Evolutionary conservation across 1,284 basidiomycete species (phyloP).

Genomic region (Rhodotorula sp.): DNA sequence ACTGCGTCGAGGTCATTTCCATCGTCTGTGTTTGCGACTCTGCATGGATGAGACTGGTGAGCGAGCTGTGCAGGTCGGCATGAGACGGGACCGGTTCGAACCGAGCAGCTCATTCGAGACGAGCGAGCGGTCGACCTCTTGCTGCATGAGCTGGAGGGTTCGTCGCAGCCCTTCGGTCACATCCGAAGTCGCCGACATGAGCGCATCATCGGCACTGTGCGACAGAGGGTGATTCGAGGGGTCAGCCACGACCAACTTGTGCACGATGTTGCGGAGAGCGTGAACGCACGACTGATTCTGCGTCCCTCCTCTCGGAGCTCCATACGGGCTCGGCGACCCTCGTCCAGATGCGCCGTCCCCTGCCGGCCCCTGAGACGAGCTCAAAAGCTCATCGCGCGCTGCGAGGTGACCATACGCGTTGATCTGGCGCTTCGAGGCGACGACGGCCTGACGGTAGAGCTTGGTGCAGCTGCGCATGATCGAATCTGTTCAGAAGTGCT

Average conservation of each 20-base stretch:
- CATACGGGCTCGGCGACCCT: background rate
- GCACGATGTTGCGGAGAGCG: background rate
- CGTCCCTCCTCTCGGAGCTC: background rate
- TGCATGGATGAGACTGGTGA: slow-evolving; percentile 47
- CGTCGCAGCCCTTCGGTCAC: slow-evolving; percentile 82
- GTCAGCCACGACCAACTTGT: too few relatives aligned
- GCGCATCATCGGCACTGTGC: slow-evolving; percentile 67
- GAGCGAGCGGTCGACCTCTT: slow-evolving; percentile 83
- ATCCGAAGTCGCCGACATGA: slow-evolving; percentile 83
- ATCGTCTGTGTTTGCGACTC: slow-evolving; percentile 78
- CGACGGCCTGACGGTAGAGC: slow-evolving; percentile 34
- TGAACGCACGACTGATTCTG: slow-evolving; percentile 11
- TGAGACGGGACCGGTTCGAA: slow-evolving; percentile 49
- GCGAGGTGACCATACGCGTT: slow-evolving; percentile 22
- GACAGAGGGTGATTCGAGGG: background rate
- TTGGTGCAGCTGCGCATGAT: slow-evolving; percentile 22
- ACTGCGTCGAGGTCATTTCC: slow-evolving; percentile 70
- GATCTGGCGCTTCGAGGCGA: slow-evolving; percentile 33
- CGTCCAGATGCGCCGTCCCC: background rate
- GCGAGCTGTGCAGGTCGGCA: background rate
- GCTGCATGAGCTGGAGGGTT: slow-evolving; percentile 81
- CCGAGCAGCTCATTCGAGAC: slow-evolving; percentile 81
- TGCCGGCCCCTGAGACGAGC: background rate
- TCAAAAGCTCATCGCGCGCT: slow-evolving; percentile 25
- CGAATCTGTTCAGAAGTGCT: too few relatives aligned